Evolutionary conservation across 1,139 yeast genomes (phyloP), one percentile per base, ranked within the genome.

Genomic region (Kodamaea derodonti): DNA sequence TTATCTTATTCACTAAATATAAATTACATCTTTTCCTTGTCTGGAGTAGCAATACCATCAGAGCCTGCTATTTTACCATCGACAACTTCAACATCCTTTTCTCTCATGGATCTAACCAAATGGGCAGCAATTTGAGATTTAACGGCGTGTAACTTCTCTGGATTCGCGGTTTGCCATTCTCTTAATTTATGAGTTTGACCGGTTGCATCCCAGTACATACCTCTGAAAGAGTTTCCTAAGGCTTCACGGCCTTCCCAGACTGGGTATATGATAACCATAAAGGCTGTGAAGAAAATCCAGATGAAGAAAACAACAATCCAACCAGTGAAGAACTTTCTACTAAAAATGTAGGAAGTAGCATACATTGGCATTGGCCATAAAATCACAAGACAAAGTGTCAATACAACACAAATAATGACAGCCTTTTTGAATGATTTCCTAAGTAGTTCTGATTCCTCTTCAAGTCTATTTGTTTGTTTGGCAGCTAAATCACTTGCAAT

Each of bases 341-440:
- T 76, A 59, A 85, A 85, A 33, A 85, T 66, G 53, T 85, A 85
- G 1, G 72, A 67, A 2, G 80, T 54, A 27, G 95, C 95, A 52
- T 81, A 85, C 88, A 85, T 80, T 39, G 95, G 94, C 84, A 85
- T 81, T 49, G 95, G 95, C 87, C 90, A 84, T 28, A 84, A 55
- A 27, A 85, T 71, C 27, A 84, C 59, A 38, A 85, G 66, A 37
- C 80, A 69, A 13, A 84, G 46, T 3, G 86, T 76, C 44, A 83
- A 67, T 34, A 72, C 58, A 13, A 71, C 61, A 55, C 84, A 82
- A 32, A 79, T 64, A 32, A 54, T 60, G 20, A 72, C 70, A 1
- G 86, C 86, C 33, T 61, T 60, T 43, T 69, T 77, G 39, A 84
- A 73, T 5, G 82, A 74, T 42, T 60, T 67, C 30, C 54, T 54